Evolutionary conservation across 2,329 filamentous ascomycete species (phyloP), one percentile per base, ranked within the genome.

Genomic region (Penicillium digitatum): DNA sequence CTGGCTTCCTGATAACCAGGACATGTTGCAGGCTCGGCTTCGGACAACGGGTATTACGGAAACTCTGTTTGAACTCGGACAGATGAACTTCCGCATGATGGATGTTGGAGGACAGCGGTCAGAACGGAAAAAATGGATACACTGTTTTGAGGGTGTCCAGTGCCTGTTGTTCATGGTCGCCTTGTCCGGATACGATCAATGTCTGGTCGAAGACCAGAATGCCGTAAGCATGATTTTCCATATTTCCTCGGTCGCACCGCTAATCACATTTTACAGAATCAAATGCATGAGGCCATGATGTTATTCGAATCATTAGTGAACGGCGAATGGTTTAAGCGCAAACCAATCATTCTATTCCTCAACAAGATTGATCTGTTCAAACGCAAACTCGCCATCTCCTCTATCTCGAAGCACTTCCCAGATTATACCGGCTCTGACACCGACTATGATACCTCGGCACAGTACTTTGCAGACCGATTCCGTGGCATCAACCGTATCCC

Each of bases 51-150:
- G 93, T 65, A 97, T 97, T 66, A 96, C 90, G 48, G 93, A 97
- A 74, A 96, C 92, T 2, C 83, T 93, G 59, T 97, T 97, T 73
- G 90, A 95, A 72, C 82, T 95, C 14, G 91, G 91, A 58, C 87
- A 93, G 68, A 82, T 96, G 66, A 95, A 91, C 61, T 96, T 96
- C 76, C 88, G 91, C 67, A 96, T 97, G 91, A 95, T 95, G 74
- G 91, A 96, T 68, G 91, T 95, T 44, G 91, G 91, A 71, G 91
- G 91, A 55, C 91, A 96, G 72, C 82, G 91, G 66, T 95, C 91
- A 27, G 91, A 96, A 75, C 87, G 91, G 59, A 95, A 95, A 82
- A 96, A 96, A 79, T 96, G 91, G 91, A 95, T 96, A 60, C 91
- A 96, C 73, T 94, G 91, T 70, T 96, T 96, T 71, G 91, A 96